These are phyloP conservation scores for Gymnopilus junonius DNA, from an alignment of 768 basidiomycete species.

Conservation along the genomic window DNA sequence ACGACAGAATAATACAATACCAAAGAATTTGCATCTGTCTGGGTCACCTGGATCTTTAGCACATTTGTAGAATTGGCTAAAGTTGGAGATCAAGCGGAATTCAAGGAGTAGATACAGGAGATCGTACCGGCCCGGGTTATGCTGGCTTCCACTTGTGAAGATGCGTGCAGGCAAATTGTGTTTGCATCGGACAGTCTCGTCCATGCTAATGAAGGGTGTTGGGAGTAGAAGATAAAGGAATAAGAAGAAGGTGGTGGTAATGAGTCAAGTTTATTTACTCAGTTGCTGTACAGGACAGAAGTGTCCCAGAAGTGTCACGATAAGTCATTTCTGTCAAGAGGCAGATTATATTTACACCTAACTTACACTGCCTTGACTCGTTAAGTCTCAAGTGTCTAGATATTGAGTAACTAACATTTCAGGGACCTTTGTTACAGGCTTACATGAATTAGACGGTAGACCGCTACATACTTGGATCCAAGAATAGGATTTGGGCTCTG, in stretches of 20 bases:
- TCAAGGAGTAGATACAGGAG: neutral
- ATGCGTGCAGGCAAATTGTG: slow-evolving; percentile 12
- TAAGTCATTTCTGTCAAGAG: neutral
- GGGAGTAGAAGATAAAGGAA: neutral
- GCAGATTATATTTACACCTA: too few relatives aligned
- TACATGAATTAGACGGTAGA: neutral
- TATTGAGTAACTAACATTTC: neutral
- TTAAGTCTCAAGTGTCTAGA: neutral
- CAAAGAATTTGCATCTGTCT: slow-evolving; percentile 19
- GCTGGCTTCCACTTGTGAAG: slow-evolving; percentile 29
- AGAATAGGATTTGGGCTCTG: neutral
- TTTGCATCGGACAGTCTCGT: neutral
- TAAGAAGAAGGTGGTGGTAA: neutral
- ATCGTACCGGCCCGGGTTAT: slow-evolving; percentile 42
- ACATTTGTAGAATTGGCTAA: slow-evolving; percentile 22
- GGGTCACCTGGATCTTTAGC: slow-evolving; percentile 12
- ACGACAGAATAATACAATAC: neutral
- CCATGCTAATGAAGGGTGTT: too few relatives aligned
- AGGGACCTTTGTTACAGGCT: neutral
- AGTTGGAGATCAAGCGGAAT: too few relatives aligned
- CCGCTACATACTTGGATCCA: neutral
- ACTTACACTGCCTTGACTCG: neutral
- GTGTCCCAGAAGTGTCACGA: neutral
- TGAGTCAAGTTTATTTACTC: neutral
- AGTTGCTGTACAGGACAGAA: neutral